Base-by-base conservation (phyloP, 2,329 filamentous ascomycete genomes). In the Cryphonectria naterciae region DNA sequence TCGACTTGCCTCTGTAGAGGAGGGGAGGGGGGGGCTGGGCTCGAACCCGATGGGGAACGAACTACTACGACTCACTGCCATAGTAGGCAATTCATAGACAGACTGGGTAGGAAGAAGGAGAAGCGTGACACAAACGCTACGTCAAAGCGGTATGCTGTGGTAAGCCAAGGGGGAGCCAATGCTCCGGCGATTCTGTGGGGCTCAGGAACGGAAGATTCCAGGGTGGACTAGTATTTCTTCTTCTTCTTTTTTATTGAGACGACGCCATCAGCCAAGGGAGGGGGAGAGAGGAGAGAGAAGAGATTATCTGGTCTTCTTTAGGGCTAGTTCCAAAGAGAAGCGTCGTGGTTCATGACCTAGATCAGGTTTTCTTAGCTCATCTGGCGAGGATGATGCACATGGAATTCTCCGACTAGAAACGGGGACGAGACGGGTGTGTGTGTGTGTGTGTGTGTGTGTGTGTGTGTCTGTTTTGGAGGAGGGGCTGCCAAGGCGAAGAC, bases 91-190 rank as follows among this genome's bases (percentile, higher is more conserved):
- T 49, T n/a, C 19, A 49, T 49, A 1, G n/a, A 22, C 46, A 49
- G 46, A n/a, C 22, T 22, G 46, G 19, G 7, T 49, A 11, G 46
- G 7, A 17, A n/a, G 10, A 22, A 10, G 22, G 19, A n/a, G 22
- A 2, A 49, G n/a, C 46, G 22, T 49, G 46, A 49, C 22, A 49
- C 46, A 49, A 49, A 19, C 46, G 46, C 46, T 49, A 49, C 46
- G 46, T 49, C 46, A 49, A 49, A 8, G 17, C 11, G 19, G 43
- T 49, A 22, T 49, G 22, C 7, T 49, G n/a, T 49, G 22, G 46
- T 49, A 49, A n/a, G 46, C 46, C 46, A 49, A n/a, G 46, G 46
- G 46, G 46, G 46, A 49, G 46, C 46, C 46, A 49, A 49, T 49
- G 46, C 46, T 49, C 46, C 46, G 46, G 46, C 46, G 8, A n/a